Base-by-base conservation (phyloP, 1,284 basidiomycete species). In the Leccinum angustisporum region DNA sequence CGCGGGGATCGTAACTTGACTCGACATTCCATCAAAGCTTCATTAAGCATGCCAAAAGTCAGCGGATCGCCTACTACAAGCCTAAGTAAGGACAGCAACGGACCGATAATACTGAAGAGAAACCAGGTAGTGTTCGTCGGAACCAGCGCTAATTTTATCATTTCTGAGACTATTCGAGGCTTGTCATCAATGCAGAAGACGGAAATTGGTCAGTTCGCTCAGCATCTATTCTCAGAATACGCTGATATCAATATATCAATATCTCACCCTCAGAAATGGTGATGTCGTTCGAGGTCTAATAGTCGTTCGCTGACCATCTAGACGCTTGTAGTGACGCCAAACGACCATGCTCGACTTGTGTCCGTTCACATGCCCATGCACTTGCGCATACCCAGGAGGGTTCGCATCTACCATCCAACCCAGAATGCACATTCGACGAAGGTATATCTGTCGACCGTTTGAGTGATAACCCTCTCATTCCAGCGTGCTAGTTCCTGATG, bases 371-470 rank as follows among this genome's bases (percentile, higher is more conserved):
- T 57, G 59, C 69, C 18, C 85, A 88, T 72, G 82, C 85, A 30
- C 69, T 83, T 46, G 76, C 81, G 6, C 87, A 87, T 73, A 81
- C 84, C 21, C 78, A 81, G 5, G 80, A 85, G 21, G 85, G 83
- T 25, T 76, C 79, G 2, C 76, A 77, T 48, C 68, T 86, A 54
- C 82, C 86, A 2, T 70, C 79, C 1, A 76, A 77, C 55, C 86
- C 85, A 18, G 84, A 87, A 60, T 90, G 87, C 68, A 89, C 87
- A 33, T 90, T 84, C 66, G 87, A 90, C 66, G 87, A 89, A 66
- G 75, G 86, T 84, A 64, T 54, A 50, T 52, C 58, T 53, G 46
- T 57, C 18, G 27, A 40, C 36, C n/a, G 34, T 56, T 30, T 31
- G 10, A 33, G 48, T 40, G 30, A 27, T 53, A 13, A n/a, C 36